Evolutionary conservation across 163 green algal species (phyloP), one percentile per base, ranked within the genome.

Genomic region (Scenedesmus sp.): DNA sequence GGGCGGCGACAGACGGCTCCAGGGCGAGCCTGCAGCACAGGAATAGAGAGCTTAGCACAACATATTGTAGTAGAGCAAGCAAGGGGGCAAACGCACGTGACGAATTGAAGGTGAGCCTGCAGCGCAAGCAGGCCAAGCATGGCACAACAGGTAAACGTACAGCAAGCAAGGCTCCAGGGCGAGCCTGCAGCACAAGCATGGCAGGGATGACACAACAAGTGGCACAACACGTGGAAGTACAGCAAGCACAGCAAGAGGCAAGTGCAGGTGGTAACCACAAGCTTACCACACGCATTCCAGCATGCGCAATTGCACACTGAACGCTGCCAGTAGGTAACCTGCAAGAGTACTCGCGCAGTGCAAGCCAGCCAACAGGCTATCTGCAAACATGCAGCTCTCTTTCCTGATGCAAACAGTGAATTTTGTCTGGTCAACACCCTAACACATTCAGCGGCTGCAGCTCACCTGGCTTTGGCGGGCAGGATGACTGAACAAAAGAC

Each of bases 401-500:
- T 6, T 9, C 66, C 3, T 76, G 16, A 3, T 10, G 9, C 59
- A 64, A 9, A 64, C 59, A 64, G 9, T 15, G 9, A 64, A 10
- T 64, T 9, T 15, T 64, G 59, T 3, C 59, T 15, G 59, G 9
- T 64, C 59, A 64, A 64, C 59, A 64, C 8, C 8, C 8, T 64
- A 64, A 18, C 9, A 23, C 9, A 20, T 73, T 20, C 4, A 23
- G 62, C 16, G 62, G 10, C 12, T 20, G 16, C 62, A 70, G 23
- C 12, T 79, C 70, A 79, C 54, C 82, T 70, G 64, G 67, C 84
- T 84, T 79, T 79, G 70, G 70, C 70, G 12, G 87, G 87, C 73
- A 91, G 59, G 2, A 91, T 34, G 10, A 85, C 87, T 1, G 87
- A 91, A 52, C 67, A 84, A 26, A 91, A 91, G 18, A 91, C 87